Percentiles rank a stretch among this genome's conserved stretches.
These are phyloP conservation scores for Gossypium rotundifolium DNA, from an alignment of 345 rosid species.

Conservation along the genomic window DNA sequence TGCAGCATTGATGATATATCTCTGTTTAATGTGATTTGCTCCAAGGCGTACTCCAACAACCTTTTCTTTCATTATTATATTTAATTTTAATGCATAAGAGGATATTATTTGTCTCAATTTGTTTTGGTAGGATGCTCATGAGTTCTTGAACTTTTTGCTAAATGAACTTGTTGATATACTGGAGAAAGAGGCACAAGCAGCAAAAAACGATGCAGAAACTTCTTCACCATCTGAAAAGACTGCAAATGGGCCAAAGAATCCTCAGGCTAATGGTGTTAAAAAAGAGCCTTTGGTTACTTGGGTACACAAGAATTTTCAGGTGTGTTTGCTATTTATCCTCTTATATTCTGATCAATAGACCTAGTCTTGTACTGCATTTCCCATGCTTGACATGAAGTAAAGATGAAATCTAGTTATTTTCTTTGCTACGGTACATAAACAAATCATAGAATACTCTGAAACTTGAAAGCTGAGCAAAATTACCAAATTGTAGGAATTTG, in stretches of 20 bases:
- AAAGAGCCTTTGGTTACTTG: conserved; percentile 94
- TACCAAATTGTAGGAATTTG: not conserved
- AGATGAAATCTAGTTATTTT: not conserved
- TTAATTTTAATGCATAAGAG: not conserved
- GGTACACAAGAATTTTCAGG: conserved; percentile 99
- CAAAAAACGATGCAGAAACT: conserved; percentile 68
- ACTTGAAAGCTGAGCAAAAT: not conserved
- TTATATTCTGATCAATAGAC: not conserved
- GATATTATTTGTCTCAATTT: not conserved
- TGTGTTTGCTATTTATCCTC: conserved; percentile 16
- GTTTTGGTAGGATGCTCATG: conserved; percentile 85
- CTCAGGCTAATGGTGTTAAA: conserved; percentile 61
- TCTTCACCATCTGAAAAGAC: conserved; percentile 70
- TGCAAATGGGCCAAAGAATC: conserved; percentile 64
- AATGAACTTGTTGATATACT: conserved; percentile 97
- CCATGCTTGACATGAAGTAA: not conserved
- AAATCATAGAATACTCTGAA: not conserved
- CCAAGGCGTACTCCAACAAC: too few species aligned
- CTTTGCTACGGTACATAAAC: not conserved
- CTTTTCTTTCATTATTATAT: not conserved
- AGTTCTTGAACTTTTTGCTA: conserved; percentile 89
- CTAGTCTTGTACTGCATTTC: not conserved
- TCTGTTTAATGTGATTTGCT: too few species aligned
- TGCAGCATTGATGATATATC: too few species aligned
- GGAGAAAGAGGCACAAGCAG: conserved; percentile 90